Conservation (phyloP, 192 early-diverging fungal species). For the Coemansia sp. region DNA sequence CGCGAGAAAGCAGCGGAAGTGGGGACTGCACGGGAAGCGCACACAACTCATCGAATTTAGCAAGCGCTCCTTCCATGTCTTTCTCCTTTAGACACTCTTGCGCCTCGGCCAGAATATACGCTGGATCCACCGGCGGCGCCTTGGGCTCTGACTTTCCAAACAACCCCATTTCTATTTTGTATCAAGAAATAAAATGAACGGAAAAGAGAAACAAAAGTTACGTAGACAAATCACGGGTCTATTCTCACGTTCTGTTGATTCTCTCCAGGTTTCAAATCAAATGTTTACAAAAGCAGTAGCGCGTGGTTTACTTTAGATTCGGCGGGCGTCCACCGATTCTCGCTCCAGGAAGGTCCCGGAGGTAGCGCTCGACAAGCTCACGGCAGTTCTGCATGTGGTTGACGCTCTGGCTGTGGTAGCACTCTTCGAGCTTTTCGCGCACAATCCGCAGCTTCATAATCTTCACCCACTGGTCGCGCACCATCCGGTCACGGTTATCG, state of each 20-base stretch:
- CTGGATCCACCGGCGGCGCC: slow-evolving; percentile 39
- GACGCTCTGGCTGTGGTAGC: slow-evolving; percentile 88
- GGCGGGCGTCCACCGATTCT: slow-evolving; percentile 48
- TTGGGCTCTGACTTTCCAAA: slow-evolving; percentile 45
- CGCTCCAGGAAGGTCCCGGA: slow-evolving; percentile 58
- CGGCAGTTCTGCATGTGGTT: slow-evolving; percentile 95
- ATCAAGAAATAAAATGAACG: slow-evolving; percentile 13
- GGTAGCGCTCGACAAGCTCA: slow-evolving; percentile 76
- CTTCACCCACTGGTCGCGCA: slow-evolving; percentile 90
- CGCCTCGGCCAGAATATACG: slow-evolving; percentile 45
- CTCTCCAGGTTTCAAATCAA: not conserved
- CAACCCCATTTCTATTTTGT: slow-evolving; percentile 12
- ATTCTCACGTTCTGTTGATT: not conserved
- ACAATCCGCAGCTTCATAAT: slow-evolving; percentile 83
- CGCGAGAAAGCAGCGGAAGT: slow-evolving; percentile 47
- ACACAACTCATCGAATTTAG: slow-evolving; percentile 54
- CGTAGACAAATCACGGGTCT: not conserved
- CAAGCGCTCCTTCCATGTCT: slow-evolving; percentile 48
- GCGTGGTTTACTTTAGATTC: slow-evolving; percentile 21
- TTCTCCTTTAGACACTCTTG: slow-evolving; percentile 48
- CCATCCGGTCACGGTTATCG: slow-evolving; percentile 68
- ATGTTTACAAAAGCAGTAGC: not conserved
- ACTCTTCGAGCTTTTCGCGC: slow-evolving; percentile 84
- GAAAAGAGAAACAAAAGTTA: slow-evolving; percentile 2
- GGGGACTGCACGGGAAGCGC: slow-evolving; percentile 53